phyloP scores from a whole-genome alignment of 169 alveolate genomes.

The Plasmodium vivax region DNA sequence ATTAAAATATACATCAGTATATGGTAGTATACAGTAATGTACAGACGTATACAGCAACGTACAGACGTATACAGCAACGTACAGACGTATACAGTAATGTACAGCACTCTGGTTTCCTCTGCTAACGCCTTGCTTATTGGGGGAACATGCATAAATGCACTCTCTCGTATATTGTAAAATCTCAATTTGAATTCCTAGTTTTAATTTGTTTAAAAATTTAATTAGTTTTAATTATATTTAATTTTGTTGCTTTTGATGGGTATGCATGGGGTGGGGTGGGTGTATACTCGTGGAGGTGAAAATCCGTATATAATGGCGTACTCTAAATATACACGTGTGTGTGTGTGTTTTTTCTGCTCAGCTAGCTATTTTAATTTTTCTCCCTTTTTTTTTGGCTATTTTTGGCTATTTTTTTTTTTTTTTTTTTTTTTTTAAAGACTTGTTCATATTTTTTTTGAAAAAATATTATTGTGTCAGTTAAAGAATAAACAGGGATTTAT shows the following conservation, averaged over 20 bases:
- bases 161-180: not conserved
- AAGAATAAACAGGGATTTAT: constrained; percentile 62
- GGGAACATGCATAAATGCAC: not conserved
- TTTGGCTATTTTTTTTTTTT: not conserved
- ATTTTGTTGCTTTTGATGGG: not conserved
- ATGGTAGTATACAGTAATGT: not conserved
- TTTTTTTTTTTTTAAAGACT: constrained; percentile 4
- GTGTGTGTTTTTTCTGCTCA: not conserved
- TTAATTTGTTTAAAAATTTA: not conserved
- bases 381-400: not conserved
- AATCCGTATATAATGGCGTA: not conserved
- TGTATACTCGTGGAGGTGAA: not conserved
- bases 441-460: not conserved
- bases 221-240: not conserved
- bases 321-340: not conserved
- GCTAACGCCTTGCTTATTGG: not conserved
- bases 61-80: not conserved
- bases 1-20: not conserved
- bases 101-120: not conserved
- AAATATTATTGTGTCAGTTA: not conserved
- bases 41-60: not conserved
- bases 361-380: not conserved
- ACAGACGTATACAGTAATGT: not conserved
- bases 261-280: not conserved
- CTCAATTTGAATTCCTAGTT: not conserved